A percentile compares a stretch with the other conserved stretches of the same genome.
phyloP scores from a whole-genome alignment of 805 yeast species.

The Wickerhamiella galacta region DNA sequence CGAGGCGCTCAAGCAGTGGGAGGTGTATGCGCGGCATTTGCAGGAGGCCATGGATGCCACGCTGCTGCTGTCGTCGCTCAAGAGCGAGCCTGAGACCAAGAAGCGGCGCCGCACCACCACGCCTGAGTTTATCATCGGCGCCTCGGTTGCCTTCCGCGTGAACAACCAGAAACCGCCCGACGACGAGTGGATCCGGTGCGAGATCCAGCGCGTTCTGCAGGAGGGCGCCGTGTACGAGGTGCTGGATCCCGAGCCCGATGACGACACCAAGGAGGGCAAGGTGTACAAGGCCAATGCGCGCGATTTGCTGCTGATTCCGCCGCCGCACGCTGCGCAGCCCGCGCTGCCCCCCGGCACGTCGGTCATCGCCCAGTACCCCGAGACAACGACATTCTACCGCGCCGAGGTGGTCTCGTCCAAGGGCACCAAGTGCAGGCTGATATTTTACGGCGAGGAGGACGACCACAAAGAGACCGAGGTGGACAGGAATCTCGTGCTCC shows the following conservation, averaged over 20 bases:
- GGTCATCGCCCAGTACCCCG: conserved; percentile 90
- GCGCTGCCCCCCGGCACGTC: conserved; percentile 59
- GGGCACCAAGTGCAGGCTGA: conserved; percentile 50
- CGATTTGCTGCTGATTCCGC: conserved; percentile 54
- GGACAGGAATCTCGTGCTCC: conserved; percentile 64
- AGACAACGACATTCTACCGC: conserved; percentile 90
- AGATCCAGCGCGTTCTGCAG: conserved; percentile 56
- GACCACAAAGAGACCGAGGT: conserved; percentile 91
- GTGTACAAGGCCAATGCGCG: conserved; percentile 67
- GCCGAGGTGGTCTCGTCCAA: conserved; percentile 75
- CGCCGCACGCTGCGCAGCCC: conserved; percentile 24
- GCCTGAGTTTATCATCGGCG: conserved; percentile 33
- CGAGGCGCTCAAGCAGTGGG: conserved; percentile 9
- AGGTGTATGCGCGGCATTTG: conserved; percentile 11
- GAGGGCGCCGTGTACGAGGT: conserved; percentile 74
- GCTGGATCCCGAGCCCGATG: conserved; percentile 97
- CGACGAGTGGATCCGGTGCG: conserved; percentile 92
- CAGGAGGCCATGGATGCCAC: conserved; percentile 15
- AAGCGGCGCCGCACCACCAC: conserved; percentile 11
- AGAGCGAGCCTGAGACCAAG: conserved; percentile 9
- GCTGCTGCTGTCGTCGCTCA: conserved; percentile 9
- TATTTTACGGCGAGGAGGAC: conserved; percentile 95
- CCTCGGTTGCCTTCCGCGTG: conserved; percentile 51
- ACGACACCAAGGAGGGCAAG: conserved; percentile 73
- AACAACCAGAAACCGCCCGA: conserved; percentile 28